Base-by-base conservation (phyloP, 2,329 filamentous ascomycete genomes). In the Penicillium sp. region DNA sequence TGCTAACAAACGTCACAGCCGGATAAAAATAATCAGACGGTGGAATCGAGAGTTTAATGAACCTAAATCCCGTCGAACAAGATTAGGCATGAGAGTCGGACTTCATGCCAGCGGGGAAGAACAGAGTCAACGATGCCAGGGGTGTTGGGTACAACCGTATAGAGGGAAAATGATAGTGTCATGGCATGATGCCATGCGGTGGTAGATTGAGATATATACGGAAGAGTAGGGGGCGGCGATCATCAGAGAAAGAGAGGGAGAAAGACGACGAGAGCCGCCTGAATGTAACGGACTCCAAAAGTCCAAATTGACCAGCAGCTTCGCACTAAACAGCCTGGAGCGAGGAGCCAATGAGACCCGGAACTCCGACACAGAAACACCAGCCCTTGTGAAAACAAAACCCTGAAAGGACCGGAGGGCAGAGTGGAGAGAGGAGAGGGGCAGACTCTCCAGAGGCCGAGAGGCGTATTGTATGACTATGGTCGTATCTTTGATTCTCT, bases 1-100 rank as follows among this genome's bases (percentile, higher is more conserved):
- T 56, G 60, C 56, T 31, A 31, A 31, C 31, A 8, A 31, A 31
- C 59, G 62, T 61, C 56, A 66, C 57, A 55, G 50, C 49, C 59
- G 55, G 61, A 57, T 25, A 20, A 31, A 55, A 48, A 48, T 28
- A 28, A 20, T 38, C 17, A 37, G 48, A 50, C n/a, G 37, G 22
- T 28, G 37, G 25, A 11, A 35, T 54, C 42, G 31, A 10, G 39
- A 35, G 38, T 31, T 14, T 43, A 45, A 49, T 56, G 45, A 60
- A 47, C 58, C 22, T 53, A 31, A 61, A 25, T 47, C 38, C 49
- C 45, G 55, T 59, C 57, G 25, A 37, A 60, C 50, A 49, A 48
- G 25, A 38, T 59, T 50, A 66, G 58, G 52, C 34, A 61, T 37
- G 51, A 31, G 37, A 47, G 11, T 51, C 59, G 61, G 59, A 43